These are phyloP conservation scores for Botrytis deweyae DNA, from an alignment of 2,329 filamentous ascomycete genomes.

Conservation along the genomic window DNA sequence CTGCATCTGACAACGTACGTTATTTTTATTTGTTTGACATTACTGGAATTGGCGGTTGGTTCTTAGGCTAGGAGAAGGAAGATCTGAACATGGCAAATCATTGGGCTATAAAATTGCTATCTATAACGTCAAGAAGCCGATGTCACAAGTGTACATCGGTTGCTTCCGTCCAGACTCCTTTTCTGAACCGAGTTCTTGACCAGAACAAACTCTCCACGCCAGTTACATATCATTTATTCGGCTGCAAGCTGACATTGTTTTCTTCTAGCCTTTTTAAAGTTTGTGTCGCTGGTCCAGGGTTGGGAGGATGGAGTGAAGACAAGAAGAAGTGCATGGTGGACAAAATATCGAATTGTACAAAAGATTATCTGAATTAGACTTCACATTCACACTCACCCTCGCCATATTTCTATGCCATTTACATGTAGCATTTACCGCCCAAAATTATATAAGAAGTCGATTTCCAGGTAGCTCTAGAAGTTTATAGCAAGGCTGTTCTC, in stretches of 20 bases:
- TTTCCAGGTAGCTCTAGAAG: not conserved
- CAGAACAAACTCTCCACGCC: not conserved
- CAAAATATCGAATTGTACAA: slow-evolving; percentile 22
- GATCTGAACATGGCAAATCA: not conserved
- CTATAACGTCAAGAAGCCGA: not conserved
- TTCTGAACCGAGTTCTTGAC: not conserved
- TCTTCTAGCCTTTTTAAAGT: slow-evolving; percentile 18
- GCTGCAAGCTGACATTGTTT: not conserved
- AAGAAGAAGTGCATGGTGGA: slow-evolving; percentile 14
- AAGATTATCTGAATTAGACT: slow-evolving; percentile 21
- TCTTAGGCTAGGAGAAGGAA: too few species aligned
- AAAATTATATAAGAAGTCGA: not conserved
- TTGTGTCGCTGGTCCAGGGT: not conserved
- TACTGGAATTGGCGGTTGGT: too few species aligned
- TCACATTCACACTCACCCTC: slow-evolving; percentile 3
- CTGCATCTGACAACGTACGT: slow-evolving; percentile 63
- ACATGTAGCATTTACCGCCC: not conserved
- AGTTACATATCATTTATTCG: not conserved
- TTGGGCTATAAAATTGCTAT: not conserved
- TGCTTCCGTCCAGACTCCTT: not conserved
- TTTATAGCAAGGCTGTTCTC: not conserved
- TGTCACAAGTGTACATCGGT: slow-evolving; percentile 8
- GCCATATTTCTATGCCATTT: not conserved
- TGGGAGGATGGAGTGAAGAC: not conserved
- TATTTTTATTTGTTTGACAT: slow-evolving; percentile 9